Evolutionary conservation across 192 early-diverging fungal species (phyloP).

Genomic region (Coemansia sp.): DNA sequence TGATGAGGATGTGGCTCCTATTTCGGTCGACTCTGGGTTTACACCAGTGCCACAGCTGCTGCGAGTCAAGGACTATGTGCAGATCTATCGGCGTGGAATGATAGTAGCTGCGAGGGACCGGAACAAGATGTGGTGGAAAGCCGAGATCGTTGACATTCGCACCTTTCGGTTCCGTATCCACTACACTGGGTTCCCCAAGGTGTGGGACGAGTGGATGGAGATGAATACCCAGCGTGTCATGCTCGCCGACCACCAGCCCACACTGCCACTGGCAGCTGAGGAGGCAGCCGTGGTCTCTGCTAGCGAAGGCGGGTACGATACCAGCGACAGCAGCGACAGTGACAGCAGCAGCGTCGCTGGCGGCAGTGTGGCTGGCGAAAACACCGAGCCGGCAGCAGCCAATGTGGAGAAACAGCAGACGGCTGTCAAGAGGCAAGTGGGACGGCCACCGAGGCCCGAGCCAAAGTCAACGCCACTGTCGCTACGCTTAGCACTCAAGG

Average conservation of each 20-base stretch:
- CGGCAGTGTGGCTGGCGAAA: not conserved
- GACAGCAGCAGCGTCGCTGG: not conserved
- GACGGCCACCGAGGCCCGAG: slow-evolving; percentile 25
- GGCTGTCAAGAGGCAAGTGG: not conserved
- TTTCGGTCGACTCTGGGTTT: slow-evolving; percentile 40
- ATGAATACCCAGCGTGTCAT: slow-evolving; percentile 64
- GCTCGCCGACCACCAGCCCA: slow-evolving; percentile 16
- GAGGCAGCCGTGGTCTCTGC: not conserved
- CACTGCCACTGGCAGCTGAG: not conserved
- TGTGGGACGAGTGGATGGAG: slow-evolving; percentile 68
- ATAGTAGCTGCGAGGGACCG: slow-evolving; percentile 59
- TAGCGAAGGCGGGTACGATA: not conserved
- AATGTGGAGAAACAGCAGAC: not conserved
- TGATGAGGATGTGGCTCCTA: slow-evolving; percentile 29
- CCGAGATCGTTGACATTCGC: slow-evolving; percentile 57
- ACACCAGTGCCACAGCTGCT: slow-evolving; percentile 37
- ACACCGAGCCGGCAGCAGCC: not conserved
- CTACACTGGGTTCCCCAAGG: slow-evolving; percentile 54
- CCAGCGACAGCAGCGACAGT: not conserved
- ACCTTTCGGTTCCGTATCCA: slow-evolving; percentile 61
- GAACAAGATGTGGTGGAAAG: slow-evolving; percentile 60
- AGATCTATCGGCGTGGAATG: slow-evolving; percentile 41
- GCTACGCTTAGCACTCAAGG: slow-evolving; percentile 32
- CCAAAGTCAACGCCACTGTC: slow-evolving; percentile 26
- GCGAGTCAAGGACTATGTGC: slow-evolving; percentile 50